Conservation (phyloP, 2,329 filamentous ascomycete genomes). For the Stachybotrys chartarum region DNA sequence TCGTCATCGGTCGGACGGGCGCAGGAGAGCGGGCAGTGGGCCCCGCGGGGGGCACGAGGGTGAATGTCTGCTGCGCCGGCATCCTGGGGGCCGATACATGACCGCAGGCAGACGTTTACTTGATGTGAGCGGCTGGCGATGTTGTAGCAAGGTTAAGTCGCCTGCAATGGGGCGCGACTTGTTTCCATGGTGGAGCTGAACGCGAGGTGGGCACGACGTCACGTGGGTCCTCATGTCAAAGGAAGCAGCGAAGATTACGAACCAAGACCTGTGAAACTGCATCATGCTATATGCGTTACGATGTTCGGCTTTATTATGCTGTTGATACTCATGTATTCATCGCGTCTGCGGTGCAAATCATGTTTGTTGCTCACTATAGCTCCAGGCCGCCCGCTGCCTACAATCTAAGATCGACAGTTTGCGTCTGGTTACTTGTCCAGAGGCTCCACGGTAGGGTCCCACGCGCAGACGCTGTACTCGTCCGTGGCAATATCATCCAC, state of each 20-base stretch:
- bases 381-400: no score
- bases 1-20: slow-evolving; percentile 29
- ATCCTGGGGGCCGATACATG: not conserved
- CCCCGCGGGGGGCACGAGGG: slow-evolving; percentile 29
- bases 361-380: no score
- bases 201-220: slow-evolving; percentile 18
- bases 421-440: slow-evolving; percentile 28
- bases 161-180: no score
- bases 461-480: slow-evolving; percentile 47
- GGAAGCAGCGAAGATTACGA: no score
- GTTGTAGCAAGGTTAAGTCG: no score
- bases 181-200: slow-evolving; percentile 1
- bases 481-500: slow-evolving; percentile 40
- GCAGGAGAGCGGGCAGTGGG: slow-evolving; percentile 12
- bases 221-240: slow-evolving; percentile 8
- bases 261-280: no score
- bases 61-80: slow-evolving; percentile 34
- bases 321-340: no score
- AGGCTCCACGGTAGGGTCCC: slow-evolving; percentile 46
- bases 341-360: no score
- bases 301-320: no score
- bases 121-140: no score
- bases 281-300: no score
- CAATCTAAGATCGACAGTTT: not conserved
- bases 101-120: not conserved